Base-by-base conservation (phyloP, 177 flowering plant species). In the Vitis hybrid region DNA sequence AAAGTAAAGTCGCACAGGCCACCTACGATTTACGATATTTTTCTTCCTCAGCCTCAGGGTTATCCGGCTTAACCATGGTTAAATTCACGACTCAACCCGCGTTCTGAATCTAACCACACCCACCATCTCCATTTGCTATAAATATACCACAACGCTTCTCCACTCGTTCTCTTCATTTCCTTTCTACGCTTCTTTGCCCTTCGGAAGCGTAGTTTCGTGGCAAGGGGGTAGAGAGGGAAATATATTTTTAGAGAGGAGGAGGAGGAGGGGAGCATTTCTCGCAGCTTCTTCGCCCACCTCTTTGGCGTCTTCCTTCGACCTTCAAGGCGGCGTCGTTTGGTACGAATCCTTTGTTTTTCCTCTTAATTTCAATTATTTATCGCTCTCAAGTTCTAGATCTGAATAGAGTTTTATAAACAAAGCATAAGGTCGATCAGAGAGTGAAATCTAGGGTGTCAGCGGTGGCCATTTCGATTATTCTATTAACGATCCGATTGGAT, bases 181-280 rank as follows among this genome's bases (percentile, higher is more conserved):
- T 67, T 31, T 57, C 72, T 62, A 62, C 72, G 72, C 53, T 70
- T 70, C 72, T 70, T 45, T 39, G 15, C 45, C 65, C 65, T 69
- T 60, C 66, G 60, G 72, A 70, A 70, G 72, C 72, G 72, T 70
- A 39, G 60, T 61, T 39, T 61, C 13, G 3, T 50, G 51, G 8
- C 51, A 52, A 19, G 49, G 39, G 62, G 10, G 10, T 18, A 57
- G 31, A 57, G 29, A 26, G 29, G 26, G 26, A 22, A 18, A 22
- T 2, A 20, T 9, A 57, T 18, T 18, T 18, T 19, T 2, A 26
- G 29, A 2, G 39, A 15, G 18, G 3, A 19, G 60, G 2, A 10
- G n/a, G 26, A 57, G 60, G 19, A 19, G 60, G 9, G 10, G 60
- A 57, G 26, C 26, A 57, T 57, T 19, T 57, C 60, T 18, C 9